A percentile compares a stretch with the other conserved stretches of the same genome.
These are phyloP conservation scores for Nicotiana benthamiana DNA, from an alignment of 257 asterid species.

Conservation along the genomic window DNA sequence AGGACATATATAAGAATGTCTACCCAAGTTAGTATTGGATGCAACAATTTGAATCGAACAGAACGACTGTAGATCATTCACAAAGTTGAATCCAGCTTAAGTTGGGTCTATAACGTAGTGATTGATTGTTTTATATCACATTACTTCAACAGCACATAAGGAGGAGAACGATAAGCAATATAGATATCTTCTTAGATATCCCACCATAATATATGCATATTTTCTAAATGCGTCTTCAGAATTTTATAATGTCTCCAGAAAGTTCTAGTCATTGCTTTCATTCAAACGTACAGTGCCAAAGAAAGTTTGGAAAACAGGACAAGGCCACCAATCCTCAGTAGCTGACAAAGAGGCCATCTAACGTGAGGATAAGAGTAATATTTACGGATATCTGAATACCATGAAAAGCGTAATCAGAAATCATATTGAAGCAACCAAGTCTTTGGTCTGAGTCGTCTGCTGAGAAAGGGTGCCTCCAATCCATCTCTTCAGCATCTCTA, in stretches of 20 bases:
- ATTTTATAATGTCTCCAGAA: not conserved
- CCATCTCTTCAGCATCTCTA: conserved; percentile 89
- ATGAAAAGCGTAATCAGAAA: not conserved
- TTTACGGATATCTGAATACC: not conserved
- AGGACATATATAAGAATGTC: no score
- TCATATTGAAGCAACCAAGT: conserved; percentile 64
- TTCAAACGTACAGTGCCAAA: not conserved
- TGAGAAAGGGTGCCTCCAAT: conserved; percentile 51
- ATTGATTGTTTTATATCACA: not conserved
- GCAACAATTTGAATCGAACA: not conserved
- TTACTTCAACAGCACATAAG: not conserved
- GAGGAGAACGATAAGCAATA: not conserved
- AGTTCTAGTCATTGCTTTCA: not conserved
- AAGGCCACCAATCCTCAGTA: not conserved
- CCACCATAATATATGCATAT: not conserved
- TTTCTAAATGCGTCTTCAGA: not conserved
- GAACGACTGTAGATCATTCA: not conserved
- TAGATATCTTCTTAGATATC: not conserved
- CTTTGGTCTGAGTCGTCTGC: conserved; percentile 20
- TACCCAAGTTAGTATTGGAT: not conserved
- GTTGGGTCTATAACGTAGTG: not conserved
- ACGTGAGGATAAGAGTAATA: not conserved
- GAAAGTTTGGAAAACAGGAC: not conserved
- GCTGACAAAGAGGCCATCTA: not conserved
- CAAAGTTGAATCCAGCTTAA: not conserved